phyloP scores from a whole-genome alignment of 352 stramenopile genomes.

The Phytophthora crassamura region DNA sequence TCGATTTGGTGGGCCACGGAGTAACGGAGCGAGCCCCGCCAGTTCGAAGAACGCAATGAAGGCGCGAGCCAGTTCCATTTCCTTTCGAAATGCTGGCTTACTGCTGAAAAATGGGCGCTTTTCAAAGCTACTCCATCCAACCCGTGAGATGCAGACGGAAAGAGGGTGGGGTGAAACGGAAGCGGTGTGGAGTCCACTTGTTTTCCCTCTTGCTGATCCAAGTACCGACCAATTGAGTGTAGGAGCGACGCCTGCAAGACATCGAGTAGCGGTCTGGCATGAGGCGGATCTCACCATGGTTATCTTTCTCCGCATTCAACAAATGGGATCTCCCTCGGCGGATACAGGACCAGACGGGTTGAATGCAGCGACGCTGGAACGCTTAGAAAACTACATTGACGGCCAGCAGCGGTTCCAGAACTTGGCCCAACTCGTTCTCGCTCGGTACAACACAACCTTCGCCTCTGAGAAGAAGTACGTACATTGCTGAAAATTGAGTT shows the following conservation, averaged over 20 bases:
- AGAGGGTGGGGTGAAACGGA: constrained; percentile 32
- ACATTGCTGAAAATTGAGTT: not conserved
- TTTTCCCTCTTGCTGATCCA: constrained; percentile 33
- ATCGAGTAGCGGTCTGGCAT: constrained; percentile 55
- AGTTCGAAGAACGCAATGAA: constrained; percentile 37
- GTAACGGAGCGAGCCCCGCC: constrained; percentile 10
- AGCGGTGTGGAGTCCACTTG: constrained; percentile 47
- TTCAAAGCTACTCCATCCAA: constrained; percentile 36
- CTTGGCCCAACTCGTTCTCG: constrained; percentile 44
- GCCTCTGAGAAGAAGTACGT: constrained; percentile 36
- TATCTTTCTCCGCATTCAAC: constrained; percentile 34
- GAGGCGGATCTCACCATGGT: constrained; percentile 62
- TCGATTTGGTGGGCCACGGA: constrained; percentile 9
- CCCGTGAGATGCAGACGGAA: constrained; percentile 8
- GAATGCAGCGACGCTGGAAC: constrained; percentile 22
- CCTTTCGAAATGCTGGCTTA: constrained; percentile 61
- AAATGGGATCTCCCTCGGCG: not conserved
- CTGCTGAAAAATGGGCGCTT: constrained; percentile 61
- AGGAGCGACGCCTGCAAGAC: constrained; percentile 4
- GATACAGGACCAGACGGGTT: constrained; percentile 4
- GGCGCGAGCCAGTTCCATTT: constrained; percentile 42
- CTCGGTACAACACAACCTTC: constrained; percentile 37
- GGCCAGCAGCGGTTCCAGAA: constrained; percentile 40
- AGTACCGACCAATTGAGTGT: not conserved
- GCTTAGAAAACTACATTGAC: constrained; percentile 37